Conservation (phyloP, 1,284 basidiomycete species). For the Volvariella surrecta region DNA sequence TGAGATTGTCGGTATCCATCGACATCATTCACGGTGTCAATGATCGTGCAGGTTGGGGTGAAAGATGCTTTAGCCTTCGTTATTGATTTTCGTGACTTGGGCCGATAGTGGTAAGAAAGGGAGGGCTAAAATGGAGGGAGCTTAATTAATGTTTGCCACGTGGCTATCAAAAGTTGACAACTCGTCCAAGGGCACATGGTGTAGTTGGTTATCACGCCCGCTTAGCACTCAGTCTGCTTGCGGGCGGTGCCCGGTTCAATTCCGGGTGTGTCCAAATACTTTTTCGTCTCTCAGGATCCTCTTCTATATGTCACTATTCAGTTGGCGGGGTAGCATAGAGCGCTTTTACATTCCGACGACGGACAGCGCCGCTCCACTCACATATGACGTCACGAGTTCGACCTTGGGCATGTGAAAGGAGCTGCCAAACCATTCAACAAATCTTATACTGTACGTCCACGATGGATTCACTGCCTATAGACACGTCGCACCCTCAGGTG, state of each 20-base stretch:
- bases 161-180: no score
- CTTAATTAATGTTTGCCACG: no score
- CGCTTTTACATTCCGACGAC: background rate
- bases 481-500: slow-evolving; percentile 42
- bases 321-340: no score
- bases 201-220: slow-evolving; percentile 21
- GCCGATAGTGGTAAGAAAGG: no score
- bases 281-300: background rate
- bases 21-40: slow-evolving; percentile 3
- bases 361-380: background rate
- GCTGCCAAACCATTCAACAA: no score
- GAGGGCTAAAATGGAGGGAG: no score
- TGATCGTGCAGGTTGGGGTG: no score
- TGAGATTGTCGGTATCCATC: background rate
- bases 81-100: no score
- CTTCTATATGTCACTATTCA: background rate
- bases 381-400: background rate
- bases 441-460: slow-evolving; percentile 4
- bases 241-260: slow-evolving; percentile 19
- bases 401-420: no score
- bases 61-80: no score
- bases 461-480: slow-evolving; percentile 42
- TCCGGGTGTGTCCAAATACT: slow-evolving; percentile 18
- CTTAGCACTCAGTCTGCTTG: slow-evolving; percentile 14
- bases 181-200: slow-evolving; percentile 16